These are phyloP conservation scores for Cenchrus fungigraminus DNA, from an alignment of 176 grass and related monocot species.

Conservation along the genomic window DNA sequence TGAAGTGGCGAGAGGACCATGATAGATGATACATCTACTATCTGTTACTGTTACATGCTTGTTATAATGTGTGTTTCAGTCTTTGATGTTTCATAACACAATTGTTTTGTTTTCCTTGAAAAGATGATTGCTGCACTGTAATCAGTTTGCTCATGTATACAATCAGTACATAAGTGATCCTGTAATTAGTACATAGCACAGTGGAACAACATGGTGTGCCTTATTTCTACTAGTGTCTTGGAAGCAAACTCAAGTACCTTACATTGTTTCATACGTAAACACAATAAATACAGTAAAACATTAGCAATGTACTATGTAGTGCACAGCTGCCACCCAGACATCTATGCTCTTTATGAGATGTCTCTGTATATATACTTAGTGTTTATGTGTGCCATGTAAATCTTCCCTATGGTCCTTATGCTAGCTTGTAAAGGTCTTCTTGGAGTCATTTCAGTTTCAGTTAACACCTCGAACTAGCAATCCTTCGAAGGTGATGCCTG, in stretches of 20 bases:
- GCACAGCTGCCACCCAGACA: slow-evolving; percentile 26
- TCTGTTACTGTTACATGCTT: slow-evolving; percentile 28
- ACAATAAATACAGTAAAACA: slow-evolving; percentile 33
- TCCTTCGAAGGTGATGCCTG: slow-evolving; percentile 92
- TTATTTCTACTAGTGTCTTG: slow-evolving; percentile 24
- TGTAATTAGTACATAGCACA: slow-evolving; percentile 24
- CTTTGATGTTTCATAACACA: slow-evolving; percentile 6
- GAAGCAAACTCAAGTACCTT: slow-evolving; percentile 32
- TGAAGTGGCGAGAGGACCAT: slow-evolving; percentile 25
- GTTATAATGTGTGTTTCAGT: slow-evolving; percentile 27
- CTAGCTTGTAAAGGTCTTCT: slow-evolving; percentile 18
- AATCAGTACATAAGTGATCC: slow-evolving; percentile 22
- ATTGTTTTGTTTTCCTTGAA: slow-evolving; percentile 19
- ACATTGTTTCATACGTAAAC: slow-evolving; percentile 40
- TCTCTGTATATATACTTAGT: slow-evolving; percentile 30
- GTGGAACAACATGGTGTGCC: neutral
- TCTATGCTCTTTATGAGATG: slow-evolving; percentile 29
- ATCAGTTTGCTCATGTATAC: slow-evolving; percentile 14
- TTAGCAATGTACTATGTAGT: slow-evolving; percentile 15
- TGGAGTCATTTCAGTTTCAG: slow-evolving; percentile 35
- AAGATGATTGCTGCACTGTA: slow-evolving; percentile 16
- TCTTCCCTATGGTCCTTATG: slow-evolving; percentile 20
- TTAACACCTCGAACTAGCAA: slow-evolving; percentile 62
- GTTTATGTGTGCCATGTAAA: slow-evolving; percentile 16
- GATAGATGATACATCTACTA: slow-evolving; percentile 29